phyloP scores from a whole-genome alignment of 2,329 filamentous ascomycete species.

The Aspergillus quadricinctus region DNA sequence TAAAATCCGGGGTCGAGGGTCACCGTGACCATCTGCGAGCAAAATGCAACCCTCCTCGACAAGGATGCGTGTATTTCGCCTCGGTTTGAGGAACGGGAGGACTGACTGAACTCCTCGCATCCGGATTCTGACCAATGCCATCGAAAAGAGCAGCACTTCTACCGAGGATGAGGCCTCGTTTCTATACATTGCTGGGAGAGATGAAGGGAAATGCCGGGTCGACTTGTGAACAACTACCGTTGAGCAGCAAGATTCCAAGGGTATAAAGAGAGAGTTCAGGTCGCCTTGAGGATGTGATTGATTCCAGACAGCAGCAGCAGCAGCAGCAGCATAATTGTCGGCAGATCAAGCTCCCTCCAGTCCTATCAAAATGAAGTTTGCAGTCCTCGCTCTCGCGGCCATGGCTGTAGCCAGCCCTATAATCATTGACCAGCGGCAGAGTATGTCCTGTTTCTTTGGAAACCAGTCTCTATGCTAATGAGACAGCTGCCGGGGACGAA shows the following conservation, averaged over 20 bases:
- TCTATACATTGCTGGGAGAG: neutral
- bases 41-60: neutral
- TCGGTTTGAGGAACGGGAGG: neutral
- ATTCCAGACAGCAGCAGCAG: neutral
- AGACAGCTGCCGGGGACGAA: conserved; percentile 23
- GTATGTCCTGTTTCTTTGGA: neutral
- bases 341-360: neutral
- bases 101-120: neutral
- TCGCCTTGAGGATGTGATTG: neutral
- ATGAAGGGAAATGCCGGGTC: neutral
- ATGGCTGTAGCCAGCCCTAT: neutral
- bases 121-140: neutral
- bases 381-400: neutral
- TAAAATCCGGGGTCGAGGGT: neutral
- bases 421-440: neutral
- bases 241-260: neutral
- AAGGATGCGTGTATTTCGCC: neutral
- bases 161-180: neutral
- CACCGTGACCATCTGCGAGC: neutral
- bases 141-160: neutral
- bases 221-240: neutral
- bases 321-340: neutral
- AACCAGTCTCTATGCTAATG: neutral
- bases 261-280: neutral
- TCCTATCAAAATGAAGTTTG: neutral